Evolutionary conservation across 2,329 filamentous ascomycete species (phyloP).

Genomic region (Pyrenochaeta sp.): DNA sequence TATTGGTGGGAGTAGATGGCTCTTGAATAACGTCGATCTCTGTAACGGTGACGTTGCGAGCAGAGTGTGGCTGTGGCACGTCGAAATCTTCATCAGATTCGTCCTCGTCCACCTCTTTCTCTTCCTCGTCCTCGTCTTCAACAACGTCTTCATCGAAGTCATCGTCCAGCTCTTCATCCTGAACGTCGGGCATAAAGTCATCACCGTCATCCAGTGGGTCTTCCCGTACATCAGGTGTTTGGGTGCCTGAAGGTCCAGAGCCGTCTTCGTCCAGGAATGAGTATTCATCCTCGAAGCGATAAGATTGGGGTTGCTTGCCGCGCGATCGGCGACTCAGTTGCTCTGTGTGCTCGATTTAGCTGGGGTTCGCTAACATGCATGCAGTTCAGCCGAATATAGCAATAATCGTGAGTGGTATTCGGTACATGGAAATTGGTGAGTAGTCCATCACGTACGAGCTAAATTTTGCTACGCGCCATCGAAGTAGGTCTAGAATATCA

Average conservation of each 20-base stretch:
- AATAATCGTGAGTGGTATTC: background rate
- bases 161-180: constrained; percentile 36
- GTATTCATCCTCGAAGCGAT: constrained; percentile 32
- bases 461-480: background rate
- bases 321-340: constrained; percentile 31
- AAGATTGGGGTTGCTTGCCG: constrained; percentile 26
- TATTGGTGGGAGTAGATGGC: constrained; percentile 3
- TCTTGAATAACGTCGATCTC: constrained; percentile 14
- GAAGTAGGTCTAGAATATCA: background rate
- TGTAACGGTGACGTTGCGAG: constrained; percentile 17
- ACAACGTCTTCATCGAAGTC: constrained; percentile 29
- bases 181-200: constrained; percentile 34
- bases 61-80: constrained; percentile 7
- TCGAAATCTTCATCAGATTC: constrained; percentile 23
- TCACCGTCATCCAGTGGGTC: constrained; percentile 34
- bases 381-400: constrained; percentile 5
- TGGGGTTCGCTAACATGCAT: constrained; percentile 2
- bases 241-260: constrained; percentile 13
- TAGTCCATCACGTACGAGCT: background rate
- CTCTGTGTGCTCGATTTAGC: constrained; percentile 14
- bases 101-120: constrained; percentile 28
- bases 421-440: background rate
- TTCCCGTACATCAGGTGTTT: constrained; percentile 13
- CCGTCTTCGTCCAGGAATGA: constrained; percentile 31
- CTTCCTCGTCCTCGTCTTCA: constrained; percentile 47